These are phyloP conservation scores for Fusarium udum DNA, from an alignment of 2,329 filamentous ascomycete genomes.

Conservation along the genomic window DNA sequence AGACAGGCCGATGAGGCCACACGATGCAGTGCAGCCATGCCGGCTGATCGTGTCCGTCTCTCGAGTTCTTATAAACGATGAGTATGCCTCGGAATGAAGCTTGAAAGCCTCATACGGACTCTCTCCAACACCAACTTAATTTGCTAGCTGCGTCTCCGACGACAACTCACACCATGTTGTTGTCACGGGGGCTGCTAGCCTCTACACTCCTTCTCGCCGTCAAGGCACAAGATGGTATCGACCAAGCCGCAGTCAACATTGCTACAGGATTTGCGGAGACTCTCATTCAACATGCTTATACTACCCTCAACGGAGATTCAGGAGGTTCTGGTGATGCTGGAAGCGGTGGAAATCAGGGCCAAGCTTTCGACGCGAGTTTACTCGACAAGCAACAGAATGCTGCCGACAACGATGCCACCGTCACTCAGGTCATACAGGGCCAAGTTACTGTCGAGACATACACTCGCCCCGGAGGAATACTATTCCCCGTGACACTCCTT, in stretches of 20 bases:
- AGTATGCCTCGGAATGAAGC: neutral
- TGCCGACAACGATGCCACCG: neutral
- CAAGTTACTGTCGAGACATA: conserved; percentile 14
- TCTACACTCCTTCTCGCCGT: conserved; percentile 27
- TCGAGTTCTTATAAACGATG: conserved; percentile 24
- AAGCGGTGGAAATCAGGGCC: conserved; percentile 4
- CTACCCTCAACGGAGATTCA: conserved; percentile 9
- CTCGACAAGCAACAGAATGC: neutral
- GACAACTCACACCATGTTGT: conserved; percentile 35
- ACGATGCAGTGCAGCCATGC: neutral
- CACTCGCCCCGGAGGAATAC: conserved; percentile 6
- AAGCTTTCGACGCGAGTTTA: conserved; percentile 21
- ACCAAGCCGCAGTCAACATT: conserved; percentile 21
- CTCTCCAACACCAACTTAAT: conserved; percentile 12
- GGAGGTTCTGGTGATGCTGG: conserved; percentile 3
- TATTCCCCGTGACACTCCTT: conserved; percentile 24
- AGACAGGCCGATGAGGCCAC: conserved; percentile 22
- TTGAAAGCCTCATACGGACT: neutral
- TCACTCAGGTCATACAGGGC: conserved; percentile 1
- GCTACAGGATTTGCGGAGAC: conserved; percentile 21
- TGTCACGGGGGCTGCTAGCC: conserved; percentile 32
- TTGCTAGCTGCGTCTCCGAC: conserved; percentile 17
- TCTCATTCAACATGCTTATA: conserved; percentile 22
- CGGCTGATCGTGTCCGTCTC: neutral
- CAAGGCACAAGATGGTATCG: conserved; percentile 23